Base-by-base conservation (phyloP, 805 yeast genomes). In the Komagataella pastoris region DNA sequence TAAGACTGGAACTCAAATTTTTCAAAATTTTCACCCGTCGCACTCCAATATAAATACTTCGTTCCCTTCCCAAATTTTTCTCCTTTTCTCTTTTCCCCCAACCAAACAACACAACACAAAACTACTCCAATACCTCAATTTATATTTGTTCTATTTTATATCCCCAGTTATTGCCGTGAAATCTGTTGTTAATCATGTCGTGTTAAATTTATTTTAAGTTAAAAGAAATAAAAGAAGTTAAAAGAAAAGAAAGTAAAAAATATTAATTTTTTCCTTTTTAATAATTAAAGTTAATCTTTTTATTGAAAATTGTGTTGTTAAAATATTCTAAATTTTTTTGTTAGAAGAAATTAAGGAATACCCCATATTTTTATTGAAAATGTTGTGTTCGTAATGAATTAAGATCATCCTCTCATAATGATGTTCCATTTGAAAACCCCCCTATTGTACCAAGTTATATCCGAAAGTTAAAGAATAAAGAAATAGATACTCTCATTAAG, bases 71-170 rank as follows among this genome's bases (percentile, higher is more conserved):
- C 40, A 47, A 24, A 17, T 21, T 36, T 44, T 50, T 54, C 40
- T 47, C 49, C 49, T 44, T 58, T 47, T 47, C 54, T 44, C 24
- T 54, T 53, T 48, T 50, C 49, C 24, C 55, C 36, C 58, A 56
- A 57, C 49, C 51, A 12, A 44, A 46, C 18, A 18, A 48, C 18
- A 36, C 47, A 19, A 24, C 50, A 46, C 46, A 17, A 40, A 45
- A 18, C 21, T 36, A 14, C 44, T 30, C n/a, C 24, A 24, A 17
- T 46, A 57, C 51, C 17, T 43, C 21, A 51, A 36, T 21, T 44
- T 52, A 21, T 45, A 49, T 44, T 56, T 59, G 60, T 60, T 61
- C 64, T 59, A 53, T 54, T 60, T 61, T 64, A 54, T 60, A 62
- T 55, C 48, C n/a, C 48, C n/a, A 46, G 40, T 47, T 44, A 47